Base-by-base conservation (phyloP, 768 basidiomycete species). In the Kwoniella sp. region DNA sequence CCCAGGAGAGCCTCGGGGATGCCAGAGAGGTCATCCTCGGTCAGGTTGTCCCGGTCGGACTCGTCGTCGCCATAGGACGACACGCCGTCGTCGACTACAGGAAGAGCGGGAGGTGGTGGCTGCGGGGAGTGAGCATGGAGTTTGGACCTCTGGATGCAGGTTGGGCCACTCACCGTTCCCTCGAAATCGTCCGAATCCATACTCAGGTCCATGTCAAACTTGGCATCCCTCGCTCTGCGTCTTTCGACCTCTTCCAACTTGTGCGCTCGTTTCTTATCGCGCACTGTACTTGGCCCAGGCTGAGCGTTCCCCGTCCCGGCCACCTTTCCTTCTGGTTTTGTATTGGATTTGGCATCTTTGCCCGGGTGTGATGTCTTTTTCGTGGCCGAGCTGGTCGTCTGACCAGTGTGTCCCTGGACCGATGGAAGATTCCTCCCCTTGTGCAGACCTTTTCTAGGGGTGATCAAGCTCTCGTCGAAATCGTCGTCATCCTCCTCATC, bases 61-160 rank as follows among this genome's bases (percentile, higher is more conserved):
- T 67, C 65, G 45, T 63, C 62, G 38, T 67, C 65, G 22, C 65
- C 65, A 41, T 52, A 67, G 6, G 61, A 66, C 6, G 64, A 66
- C 5, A 50, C 46, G 2, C 43, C 47, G 22, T 66, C 64, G 6
- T 53, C 51, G 36, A 57, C 44, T 1, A 38, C 27, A 27, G 33
- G 28, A n/a, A n/a, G n/a, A n/a, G n/a, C n/a, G n/a, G n/a, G n/a
- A n/a, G n/a, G n/a, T n/a, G n/a, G n/a, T n/a, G n/a, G n/a, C n/a
- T n/a, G n/a, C n/a, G n/a, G n/a, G n/a, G 22, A 53, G 20, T 14
- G 14, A 43, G 2, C 17, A 22, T 8, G 31, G 34, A 32, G 32
- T 31, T 32, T 10, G 37, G 3, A 37, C 17, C 6, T 2, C 29
- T 11, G 37, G 40, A 26, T 46, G 39, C 9, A 44, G n/a, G 32